Conservation (phyloP, 345 rosid species). For the Cardiospermum halicacabum region DNA sequence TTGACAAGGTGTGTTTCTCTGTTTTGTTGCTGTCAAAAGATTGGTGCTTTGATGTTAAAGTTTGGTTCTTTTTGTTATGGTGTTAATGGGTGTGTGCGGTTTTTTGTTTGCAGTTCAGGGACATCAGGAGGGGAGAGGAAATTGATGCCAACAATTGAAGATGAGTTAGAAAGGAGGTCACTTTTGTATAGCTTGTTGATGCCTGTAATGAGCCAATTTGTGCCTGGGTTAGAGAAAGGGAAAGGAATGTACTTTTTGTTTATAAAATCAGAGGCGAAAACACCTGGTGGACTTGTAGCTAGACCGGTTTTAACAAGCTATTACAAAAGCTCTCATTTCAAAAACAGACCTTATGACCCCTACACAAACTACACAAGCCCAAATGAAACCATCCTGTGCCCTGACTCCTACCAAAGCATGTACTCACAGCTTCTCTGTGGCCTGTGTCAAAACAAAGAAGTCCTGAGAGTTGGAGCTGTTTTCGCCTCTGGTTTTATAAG, state of each 20-base stretch:
- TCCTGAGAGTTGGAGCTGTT: conserved; percentile 75
- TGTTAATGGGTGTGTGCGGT: conserved; percentile 8
- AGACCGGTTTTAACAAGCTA: conserved; percentile 74
- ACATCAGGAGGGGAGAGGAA: conserved; percentile 90
- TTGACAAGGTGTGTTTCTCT: conserved; percentile 96
- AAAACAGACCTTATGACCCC: conserved; percentile 59
- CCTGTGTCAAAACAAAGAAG: conserved; percentile 56
- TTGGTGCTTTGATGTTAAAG: background rate
- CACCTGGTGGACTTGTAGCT: conserved; percentile 66
- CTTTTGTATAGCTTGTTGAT: conserved; percentile 62
- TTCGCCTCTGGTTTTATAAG: conserved; percentile 83
- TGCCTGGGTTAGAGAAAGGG: conserved; percentile 65
- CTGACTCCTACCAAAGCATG: conserved; percentile 78
- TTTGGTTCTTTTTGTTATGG: background rate
- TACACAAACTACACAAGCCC: conserved; percentile 83
- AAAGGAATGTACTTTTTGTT: conserved; percentile 79
- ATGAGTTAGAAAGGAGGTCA: conserved; percentile 62
- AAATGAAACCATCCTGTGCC: conserved; percentile 69
- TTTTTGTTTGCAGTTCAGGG: conserved; percentile 59
- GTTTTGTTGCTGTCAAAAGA: background rate
- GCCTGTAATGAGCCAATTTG: conserved; percentile 75
- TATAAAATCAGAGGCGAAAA: conserved; percentile 66
- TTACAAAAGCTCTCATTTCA: conserved; percentile 69
- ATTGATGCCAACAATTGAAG: conserved; percentile 74
- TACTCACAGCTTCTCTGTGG: conserved; percentile 79